Base-by-base conservation (phyloP, 1,139 yeast species). In the Hansenula lynferdii region DNA sequence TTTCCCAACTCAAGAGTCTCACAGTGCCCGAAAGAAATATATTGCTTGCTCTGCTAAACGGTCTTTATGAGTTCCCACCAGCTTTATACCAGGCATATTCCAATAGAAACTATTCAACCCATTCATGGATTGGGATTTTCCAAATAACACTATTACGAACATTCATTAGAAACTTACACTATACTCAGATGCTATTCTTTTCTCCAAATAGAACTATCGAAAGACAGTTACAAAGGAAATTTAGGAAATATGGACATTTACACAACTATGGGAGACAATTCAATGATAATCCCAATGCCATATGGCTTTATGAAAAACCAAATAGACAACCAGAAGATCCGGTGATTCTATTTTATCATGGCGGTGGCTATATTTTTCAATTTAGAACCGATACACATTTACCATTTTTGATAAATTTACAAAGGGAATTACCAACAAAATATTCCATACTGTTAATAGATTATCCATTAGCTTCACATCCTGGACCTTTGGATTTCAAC, bases 261-360 rank as follows among this genome's bases (percentile, higher is more conserved):
- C 28, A 33, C 15, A 32, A 32, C 10, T 37, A 19, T 19, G 25
- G 19, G 9, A 14, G n/a, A n/a, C n/a, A n/a, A n/a, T n/a, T n/a
- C n/a, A n/a, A n/a, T n/a, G n/a, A n/a, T n/a, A n/a, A n/a, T n/a
- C n/a, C n/a, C n/a, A n/a, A n/a, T n/a, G 25, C 24, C 2, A 18
- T 27, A 12, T 37, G 39, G 39, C 24, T 32, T 7, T 14, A 17
- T 12, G 39, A 37, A 10, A 24, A 18, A 10, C 30, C 29, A 6
- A n/a, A 20, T 25, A 31, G 39, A 16, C 11, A n/a, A 5, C 15
- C 16, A 8, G 5, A 14, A 2, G 39, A 37, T 24, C 39, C 39
- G 8, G 29, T 37, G 3, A n/a, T 37, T 5, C 3, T 37, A 5
- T 37, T 31, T 16, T 37, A 37, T 28, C 39, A 37, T 29, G 39